Evolutionary conservation across 495 filamentous ascomycete genomes (phyloP), one percentile per base, ranked within the genome.

Genomic region (Lasiosphaeris hirsuta): DNA sequence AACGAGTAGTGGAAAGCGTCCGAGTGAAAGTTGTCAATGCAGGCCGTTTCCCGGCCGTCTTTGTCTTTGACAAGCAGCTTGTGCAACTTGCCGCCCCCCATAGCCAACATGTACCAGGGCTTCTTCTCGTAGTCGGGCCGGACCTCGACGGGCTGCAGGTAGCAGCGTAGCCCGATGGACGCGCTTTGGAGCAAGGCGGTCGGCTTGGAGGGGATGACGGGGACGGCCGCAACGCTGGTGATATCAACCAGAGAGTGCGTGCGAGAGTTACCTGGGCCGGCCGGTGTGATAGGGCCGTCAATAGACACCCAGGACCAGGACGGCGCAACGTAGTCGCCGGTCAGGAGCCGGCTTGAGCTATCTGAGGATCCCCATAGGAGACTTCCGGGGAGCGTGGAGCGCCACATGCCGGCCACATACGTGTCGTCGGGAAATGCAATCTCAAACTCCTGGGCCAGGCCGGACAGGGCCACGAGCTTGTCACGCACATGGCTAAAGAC

Each of bases 101-200:
- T 56, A 36, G 54, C 54, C 43, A 56, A 30, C 54, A 56, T 40
- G 42, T 56, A 56, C 54, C 54, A 56, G 10, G 54, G 43, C 34
- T 48, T 56, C 43, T 41, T 48, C 11, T 47, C 44, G 43, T 56
- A 56, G 17, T 56, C 54, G 14, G 54, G 54, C 17, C 42, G 42
- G n/a, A 56, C 18, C 44, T 56, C 54, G 43, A 56, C 54, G 30
- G 33, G 42, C 10, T 43, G 42, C 35, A 56, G 8, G 33, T 19
- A 56, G 34, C 54, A 56, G 11, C 43, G 43, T 34, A 56, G 14
- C n/a, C 3, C 11, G 42, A 56, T 13, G 19, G 54, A 56, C 7
- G 54, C 54, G 33, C 36, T 39, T 18, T 56, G 37, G 36, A 53
- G 50, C 36, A 38, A 37, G 17, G 13, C 50, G 14, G 50, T 53